Conservation (phyloP, 2,329 filamentous ascomycete species). For the Claviceps citrina region DNA sequence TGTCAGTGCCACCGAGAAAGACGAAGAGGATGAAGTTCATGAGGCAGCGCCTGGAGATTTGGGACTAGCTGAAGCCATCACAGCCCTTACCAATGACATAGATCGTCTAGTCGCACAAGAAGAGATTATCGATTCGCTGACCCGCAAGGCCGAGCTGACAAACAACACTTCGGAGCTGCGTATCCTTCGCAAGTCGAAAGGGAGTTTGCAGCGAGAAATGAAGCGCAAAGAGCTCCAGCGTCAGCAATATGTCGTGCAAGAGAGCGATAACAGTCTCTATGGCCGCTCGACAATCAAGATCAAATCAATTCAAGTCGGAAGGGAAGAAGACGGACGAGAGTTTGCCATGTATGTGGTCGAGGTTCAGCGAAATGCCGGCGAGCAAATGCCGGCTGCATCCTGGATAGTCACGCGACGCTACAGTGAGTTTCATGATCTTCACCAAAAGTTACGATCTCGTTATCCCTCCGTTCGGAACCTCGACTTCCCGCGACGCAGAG, state of each 20-base stretch:
- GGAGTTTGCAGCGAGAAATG: constrained; percentile 83
- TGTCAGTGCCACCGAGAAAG: constrained; percentile 33
- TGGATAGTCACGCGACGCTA: constrained; percentile 91
- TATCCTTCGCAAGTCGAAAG: constrained; percentile 84
- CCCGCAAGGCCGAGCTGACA: constrained; percentile 85
- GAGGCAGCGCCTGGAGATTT: constrained; percentile 90
- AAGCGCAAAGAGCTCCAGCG: constrained; percentile 86
- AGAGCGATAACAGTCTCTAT: constrained; percentile 93
- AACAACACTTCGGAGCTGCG: constrained; percentile 90
- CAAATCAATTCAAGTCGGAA: constrained; percentile 81
- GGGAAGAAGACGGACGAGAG: constrained; percentile 82
- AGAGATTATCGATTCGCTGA: constrained; percentile 78
- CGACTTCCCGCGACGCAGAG: constrained; percentile 79
- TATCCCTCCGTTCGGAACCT: constrained; percentile 80
- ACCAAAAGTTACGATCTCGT: constrained; percentile 69
- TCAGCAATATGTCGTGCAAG: constrained; percentile 93
- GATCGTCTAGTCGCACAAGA: constrained; percentile 79
- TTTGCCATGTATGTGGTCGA: constrained; percentile 90
- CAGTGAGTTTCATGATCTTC: constrained; percentile 90
- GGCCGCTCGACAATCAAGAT: constrained; percentile 81
- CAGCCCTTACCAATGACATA: constrained; percentile 74
- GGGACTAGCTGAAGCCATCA: constrained; percentile 83
- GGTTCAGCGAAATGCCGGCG: constrained; percentile 75
- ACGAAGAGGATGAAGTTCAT: constrained; percentile 68
- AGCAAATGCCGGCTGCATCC: constrained; percentile 90